phyloP scores from a whole-genome alignment of 1,284 basidiomycete genomes.

The Hemileia vastatrix region DNA sequence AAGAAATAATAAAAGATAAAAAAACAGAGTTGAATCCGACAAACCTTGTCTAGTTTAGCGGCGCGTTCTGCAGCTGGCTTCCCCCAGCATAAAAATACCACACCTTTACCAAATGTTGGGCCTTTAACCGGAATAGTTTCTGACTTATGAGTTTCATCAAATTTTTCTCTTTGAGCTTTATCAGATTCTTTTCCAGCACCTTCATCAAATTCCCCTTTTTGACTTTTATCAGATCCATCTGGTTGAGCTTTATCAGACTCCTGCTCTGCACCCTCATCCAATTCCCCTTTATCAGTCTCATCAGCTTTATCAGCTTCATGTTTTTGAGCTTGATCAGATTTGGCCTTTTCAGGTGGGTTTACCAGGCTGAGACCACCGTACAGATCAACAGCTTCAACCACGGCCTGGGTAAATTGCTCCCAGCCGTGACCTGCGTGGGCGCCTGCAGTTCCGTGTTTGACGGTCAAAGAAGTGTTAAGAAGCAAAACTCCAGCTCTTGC shows the following conservation, averaged over 20 bases:
- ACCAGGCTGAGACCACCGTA: constrained; percentile 20
- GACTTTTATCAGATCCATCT: constrained; percentile 2
- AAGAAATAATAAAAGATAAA: background rate
- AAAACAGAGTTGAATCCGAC: constrained; percentile 21
- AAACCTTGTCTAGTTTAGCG: constrained; percentile 37
- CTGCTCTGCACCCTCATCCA: constrained; percentile 1
- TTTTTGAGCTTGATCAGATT: too few species aligned
- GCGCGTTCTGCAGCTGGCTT: constrained; percentile 41
- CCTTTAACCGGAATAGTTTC: background rate
- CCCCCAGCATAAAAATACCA: constrained; percentile 45
- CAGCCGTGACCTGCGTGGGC: constrained; percentile 43
- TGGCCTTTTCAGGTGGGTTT: too few species aligned
- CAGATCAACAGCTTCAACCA: constrained; percentile 29
- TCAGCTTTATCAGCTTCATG: background rate
- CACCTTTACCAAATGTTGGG: constrained; percentile 29
- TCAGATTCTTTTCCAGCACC: background rate
- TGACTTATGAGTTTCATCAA: background rate
- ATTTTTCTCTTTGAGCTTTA: background rate
- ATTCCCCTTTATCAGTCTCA: background rate
- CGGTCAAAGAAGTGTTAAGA: constrained; percentile 44
- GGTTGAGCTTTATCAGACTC: too few species aligned
- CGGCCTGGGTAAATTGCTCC: constrained; percentile 42
- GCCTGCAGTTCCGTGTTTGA: constrained; percentile 35
- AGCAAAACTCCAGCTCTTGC: constrained; percentile 43
- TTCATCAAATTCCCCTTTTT: background rate